Percentiles rank a stretch among this genome's conserved stretches.
Evolutionary conservation across 345 rosid genomes (phyloP).

Genomic region (Salix brachista): DNA sequence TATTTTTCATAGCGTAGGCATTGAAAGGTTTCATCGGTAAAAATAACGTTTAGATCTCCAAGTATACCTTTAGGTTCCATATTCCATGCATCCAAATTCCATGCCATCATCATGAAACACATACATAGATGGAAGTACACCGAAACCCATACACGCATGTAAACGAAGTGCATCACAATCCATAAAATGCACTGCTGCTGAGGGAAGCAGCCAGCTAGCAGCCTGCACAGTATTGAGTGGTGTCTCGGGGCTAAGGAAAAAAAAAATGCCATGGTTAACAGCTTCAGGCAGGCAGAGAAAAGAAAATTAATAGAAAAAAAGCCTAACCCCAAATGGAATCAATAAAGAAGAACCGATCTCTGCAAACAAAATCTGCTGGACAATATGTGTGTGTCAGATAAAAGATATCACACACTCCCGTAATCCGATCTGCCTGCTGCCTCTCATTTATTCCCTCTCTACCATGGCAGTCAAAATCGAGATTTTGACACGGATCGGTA

Average conservation of each 20-base stretch:
- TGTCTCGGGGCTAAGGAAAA: too few relatives aligned
- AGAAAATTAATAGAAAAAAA: neutral
- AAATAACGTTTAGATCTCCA: too few relatives aligned
- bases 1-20: too few relatives aligned
- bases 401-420: slow-evolving; percentile 7
- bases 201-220: neutral
- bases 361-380: slow-evolving; percentile 6
- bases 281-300: neutral
- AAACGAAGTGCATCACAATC: neutral
- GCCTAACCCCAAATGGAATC: too few relatives aligned
- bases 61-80: too few relatives aligned
- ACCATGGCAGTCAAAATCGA: too few relatives aligned
- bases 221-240: neutral
- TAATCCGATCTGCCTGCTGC: slow-evolving; percentile 3
- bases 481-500: too few relatives aligned
- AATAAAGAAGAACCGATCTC: neutral
- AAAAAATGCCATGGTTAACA: too few relatives aligned
- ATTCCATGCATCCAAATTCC: neutral
- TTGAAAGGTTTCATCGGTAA: too few relatives aligned
- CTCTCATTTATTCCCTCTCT: slow-evolving; percentile 14
- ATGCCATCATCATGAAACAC: neutral
- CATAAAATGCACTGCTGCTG: slow-evolving; percentile 1
- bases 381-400: slow-evolving; percentile 8
- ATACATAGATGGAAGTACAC: neutral
- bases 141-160: neutral